Evolutionary conservation across 2,329 filamentous ascomycete species (phyloP), one percentile per base, ranked within the genome.

Genomic region (Colletotrichum melonis): DNA sequence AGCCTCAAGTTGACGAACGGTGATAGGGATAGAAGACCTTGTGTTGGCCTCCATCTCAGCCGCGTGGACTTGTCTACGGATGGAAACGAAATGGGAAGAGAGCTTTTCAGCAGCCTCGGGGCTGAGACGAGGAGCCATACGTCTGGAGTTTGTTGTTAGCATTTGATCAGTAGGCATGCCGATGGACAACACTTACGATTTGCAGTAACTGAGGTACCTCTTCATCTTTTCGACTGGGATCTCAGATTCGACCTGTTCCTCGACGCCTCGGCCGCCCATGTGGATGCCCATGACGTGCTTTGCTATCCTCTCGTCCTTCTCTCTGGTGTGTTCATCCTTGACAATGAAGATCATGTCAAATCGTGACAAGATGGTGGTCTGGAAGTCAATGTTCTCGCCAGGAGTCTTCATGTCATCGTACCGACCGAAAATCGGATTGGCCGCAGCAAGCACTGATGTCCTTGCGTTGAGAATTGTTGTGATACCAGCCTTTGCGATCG

Each of bases 291-390:
- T 98, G 80, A 99, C 96, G 89, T 99, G 97, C 80, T 93, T 96
- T 14, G 97, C 97, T 79, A 99, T 98, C 4, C 89, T 92, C 85
- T 98, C 95, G 80, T 99, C 97, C 79, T 96, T 94, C 70, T 91
- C 92, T 57, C 94, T 90, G 75, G 96, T 94, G 82, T 99, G 97
- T 75, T 97, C 95, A 82, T 99, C 97, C 78, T 94, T 94, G 75
- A 99, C 96, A 77, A 99, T 98, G 86, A 98, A 99, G 76, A 99
- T 98, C 94, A 99, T 98, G 83, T 99, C 97, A 82, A 99, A 99
- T 89, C 97, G 94, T 2, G 96, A 98, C 76, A 99, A 82, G 79
- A 99, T 98, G 4, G 97, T 99, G 0, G 97, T 99, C 80, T 99
- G 97, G 84, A 99, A 99, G 84, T 99, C 97, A 77, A 99, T 99